Base-by-base conservation (phyloP, 2,329 filamentous ascomycete species). In the Apiospora koreana region DNA sequence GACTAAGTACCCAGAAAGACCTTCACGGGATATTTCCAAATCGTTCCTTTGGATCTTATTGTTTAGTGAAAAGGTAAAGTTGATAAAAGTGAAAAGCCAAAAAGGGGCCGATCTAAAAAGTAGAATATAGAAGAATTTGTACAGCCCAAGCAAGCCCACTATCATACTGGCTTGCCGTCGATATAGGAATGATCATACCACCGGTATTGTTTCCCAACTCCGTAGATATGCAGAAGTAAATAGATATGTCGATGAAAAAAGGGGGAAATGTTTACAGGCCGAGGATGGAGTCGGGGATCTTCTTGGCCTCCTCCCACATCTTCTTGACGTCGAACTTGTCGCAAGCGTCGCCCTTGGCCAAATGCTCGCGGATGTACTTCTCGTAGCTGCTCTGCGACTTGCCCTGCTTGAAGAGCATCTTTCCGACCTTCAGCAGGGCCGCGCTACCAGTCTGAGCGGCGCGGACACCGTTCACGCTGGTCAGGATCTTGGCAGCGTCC, bases 401-500 rank as follows among this genome's bases (percentile, higher is more conserved):
- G 31, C 54, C 54, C 54, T 62, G 54, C 54, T 62, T 62, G 31
- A 62, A n/a, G 31, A 62, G 54, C 54, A 62, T n/a, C 54, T 62
- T 62, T 18, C 8, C 54, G 54, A 62, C 54, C 54, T 62, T 62
- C 28, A 62, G 21, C 31, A 62, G 31, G 31, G 10, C 54, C 2
- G 54, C 54, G 31, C 54, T 62, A 8, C 28, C 54, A 21, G 54
- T 12, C 31, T 62, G 18, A 18, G 54, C 54, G 31, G 54, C 54
- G 8, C 54, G 28, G 54, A 62, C 18, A 18, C 54, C 54, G 54
- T 62, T 62, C 54, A 62, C 54, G 31, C 54, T 62, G 18, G 54
- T 38, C 31, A 62, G 54, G 31, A 62, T 62, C 28, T 62, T 62
- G 54, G 54, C 54, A 9, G 54, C 54, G 16, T 62, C 54, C 54